Conservation (phyloP, 306 rosid genomes). For the Elaeagnus macrophylla region DNA sequence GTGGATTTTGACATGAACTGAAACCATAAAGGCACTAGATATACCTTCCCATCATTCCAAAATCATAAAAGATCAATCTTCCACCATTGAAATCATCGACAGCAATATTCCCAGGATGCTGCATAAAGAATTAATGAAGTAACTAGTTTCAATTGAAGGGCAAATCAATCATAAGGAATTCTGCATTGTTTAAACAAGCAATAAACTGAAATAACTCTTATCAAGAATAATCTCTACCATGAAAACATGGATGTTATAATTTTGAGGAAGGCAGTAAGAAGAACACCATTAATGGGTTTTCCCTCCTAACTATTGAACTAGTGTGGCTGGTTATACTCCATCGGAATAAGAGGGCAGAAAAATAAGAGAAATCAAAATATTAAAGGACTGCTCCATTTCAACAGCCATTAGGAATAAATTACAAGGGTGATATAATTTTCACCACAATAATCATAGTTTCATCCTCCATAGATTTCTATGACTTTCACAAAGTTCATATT, state of each 20-base stretch:
- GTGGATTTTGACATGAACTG: slow-evolving; percentile 3
- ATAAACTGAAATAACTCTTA: not conserved
- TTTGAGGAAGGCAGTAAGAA: not conserved
- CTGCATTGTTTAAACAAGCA: not conserved
- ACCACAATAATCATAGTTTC: too few species aligned
- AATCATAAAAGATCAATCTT: slow-evolving; percentile 95
- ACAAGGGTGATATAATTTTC: too few species aligned
- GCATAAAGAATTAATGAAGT: slow-evolving; percentile 21
- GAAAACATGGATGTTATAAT: not conserved
- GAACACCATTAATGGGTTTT: slow-evolving; percentile 1
- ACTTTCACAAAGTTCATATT: too few species aligned
- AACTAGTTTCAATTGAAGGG: not conserved
- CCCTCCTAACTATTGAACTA: not conserved
- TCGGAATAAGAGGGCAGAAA: not conserved
- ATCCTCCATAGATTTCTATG: too few species aligned
- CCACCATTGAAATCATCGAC: slow-evolving; percentile 99
- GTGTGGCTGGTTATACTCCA: too few species aligned
- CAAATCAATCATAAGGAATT: slow-evolving; percentile 11
- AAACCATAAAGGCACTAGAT: slow-evolving; percentile 14
- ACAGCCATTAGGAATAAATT: too few species aligned
- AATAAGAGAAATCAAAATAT: not conserved
- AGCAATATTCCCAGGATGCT: slow-evolving; percentile 99
- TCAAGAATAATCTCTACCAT: slow-evolving; percentile 13
- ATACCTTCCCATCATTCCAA: slow-evolving; percentile 99
- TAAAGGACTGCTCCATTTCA: too few species aligned